These are phyloP conservation scores for Penicillium polonicum DNA, from an alignment of 2,329 filamentous ascomycete genomes.

Conservation along the genomic window DNA sequence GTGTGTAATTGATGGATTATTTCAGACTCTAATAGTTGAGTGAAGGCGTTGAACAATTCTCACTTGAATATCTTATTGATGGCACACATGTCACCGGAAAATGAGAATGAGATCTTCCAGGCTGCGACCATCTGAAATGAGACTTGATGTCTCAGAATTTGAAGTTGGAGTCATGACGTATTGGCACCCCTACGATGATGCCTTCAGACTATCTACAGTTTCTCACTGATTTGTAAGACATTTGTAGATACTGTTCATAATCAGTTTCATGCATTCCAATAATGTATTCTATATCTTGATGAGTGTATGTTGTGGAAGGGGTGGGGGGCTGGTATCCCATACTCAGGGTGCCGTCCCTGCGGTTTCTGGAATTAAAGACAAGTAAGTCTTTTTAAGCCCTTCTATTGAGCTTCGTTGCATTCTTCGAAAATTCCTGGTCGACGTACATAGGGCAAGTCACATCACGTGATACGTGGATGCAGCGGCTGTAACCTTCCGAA, in stretches of 20 bases:
- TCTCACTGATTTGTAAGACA: neutral
- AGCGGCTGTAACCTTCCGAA: slow-evolving; percentile 26
- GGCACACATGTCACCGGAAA: neutral
- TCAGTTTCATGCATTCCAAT: neutral
- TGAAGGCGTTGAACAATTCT: neutral
- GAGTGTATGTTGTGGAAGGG: neutral
- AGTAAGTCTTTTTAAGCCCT: neutral
- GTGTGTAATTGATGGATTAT: neutral
- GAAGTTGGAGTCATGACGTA: slow-evolving; percentile 16
- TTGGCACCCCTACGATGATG: neutral
- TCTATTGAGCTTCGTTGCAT: neutral
- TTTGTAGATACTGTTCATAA: neutral
- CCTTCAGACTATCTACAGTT: neutral
- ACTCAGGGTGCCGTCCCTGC: rapidly evolving
- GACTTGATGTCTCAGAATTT: neutral
- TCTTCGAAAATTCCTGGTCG: neutral
- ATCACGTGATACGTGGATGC: slow-evolving; percentile 17
- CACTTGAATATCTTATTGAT: neutral
- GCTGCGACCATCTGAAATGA: neutral
- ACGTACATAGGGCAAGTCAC: neutral
- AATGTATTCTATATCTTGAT: neutral
- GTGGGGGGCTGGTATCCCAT: too few species aligned
- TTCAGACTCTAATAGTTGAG: neutral
- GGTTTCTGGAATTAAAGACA: neutral
- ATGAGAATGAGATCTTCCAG: neutral